Evolutionary conservation across 352 stramenopile species (phyloP).

Genomic region (Peronospora belbahrii): DNA sequence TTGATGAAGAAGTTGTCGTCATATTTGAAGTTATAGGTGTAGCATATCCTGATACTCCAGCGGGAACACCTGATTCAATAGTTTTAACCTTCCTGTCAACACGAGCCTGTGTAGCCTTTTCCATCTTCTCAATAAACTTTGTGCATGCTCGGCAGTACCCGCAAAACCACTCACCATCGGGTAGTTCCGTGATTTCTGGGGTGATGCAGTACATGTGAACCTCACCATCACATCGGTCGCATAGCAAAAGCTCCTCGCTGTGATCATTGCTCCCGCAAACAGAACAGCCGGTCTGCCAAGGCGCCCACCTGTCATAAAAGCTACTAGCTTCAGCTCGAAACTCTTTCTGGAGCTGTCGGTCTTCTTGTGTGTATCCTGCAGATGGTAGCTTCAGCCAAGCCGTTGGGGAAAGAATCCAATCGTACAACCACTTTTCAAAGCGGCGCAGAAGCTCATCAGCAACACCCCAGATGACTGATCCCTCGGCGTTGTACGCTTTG

Average conservation of each 20-base stretch:
- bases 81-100: conserved; percentile 4
- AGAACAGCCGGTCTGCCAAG: conserved; percentile 72
- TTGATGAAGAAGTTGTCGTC: conserved; percentile 1
- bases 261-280: conserved; percentile 70
- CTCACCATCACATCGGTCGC: conserved; percentile 82
- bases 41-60: background rate
- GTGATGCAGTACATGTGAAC: conserved; percentile 83
- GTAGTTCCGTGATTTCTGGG: conserved; percentile 57
- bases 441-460: conserved; percentile 58
- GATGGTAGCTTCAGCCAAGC: conserved; percentile 72
- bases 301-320: conserved; percentile 64
- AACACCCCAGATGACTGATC: conserved; percentile 73
- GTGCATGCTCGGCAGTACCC: conserved; percentile 53
- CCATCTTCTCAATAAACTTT: conserved; percentile 36
- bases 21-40: background rate
- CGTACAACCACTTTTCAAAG: conserved; percentile 86
- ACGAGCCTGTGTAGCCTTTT: conserved; percentile 11
- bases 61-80: background rate
- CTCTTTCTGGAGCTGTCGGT: conserved; percentile 42
- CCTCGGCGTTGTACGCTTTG: conserved; percentile 77
- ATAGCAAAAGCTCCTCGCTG: conserved; percentile 74
- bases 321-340: conserved; percentile 57
- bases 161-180: conserved; percentile 81
- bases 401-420: conserved; percentile 72
- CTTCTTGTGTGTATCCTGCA: conserved; percentile 35